Base-by-base conservation (phyloP, 2,329 filamentous ascomycete species). In the Pseudogymnoascus sp. region DNA sequence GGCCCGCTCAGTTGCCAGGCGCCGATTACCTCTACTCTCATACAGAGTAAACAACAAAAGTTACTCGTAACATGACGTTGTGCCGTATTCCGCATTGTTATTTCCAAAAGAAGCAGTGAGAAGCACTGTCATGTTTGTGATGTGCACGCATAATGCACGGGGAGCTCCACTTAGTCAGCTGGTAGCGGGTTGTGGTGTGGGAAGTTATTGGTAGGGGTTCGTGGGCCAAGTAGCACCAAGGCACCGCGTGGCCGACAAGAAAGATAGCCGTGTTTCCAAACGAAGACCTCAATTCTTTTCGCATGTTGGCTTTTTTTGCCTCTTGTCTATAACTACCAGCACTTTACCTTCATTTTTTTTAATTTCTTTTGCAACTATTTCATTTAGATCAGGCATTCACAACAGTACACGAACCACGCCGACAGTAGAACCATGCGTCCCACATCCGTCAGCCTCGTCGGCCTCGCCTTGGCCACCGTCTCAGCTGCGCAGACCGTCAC, bases 391-490 rank as follows among this genome's bases (percentile, higher is more conserved):
- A 53, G 46, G 46, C 46, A 53, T 53, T 53, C 46, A 53, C 25
- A 53, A 31, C n/a, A 5, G n/a, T 18, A 31, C 46, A 18, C 46
- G 25, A 53, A 53, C 46, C 25, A 31, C 46, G 46, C 46, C 46
- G n/a, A 69, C 16, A 63, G 64, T 8, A 66, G 66, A 63, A 66
- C 38, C 11, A 67, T 66, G 66, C 38, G 53, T 63, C 60, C 63
- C 62, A 60, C 63, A 37, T 37, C 61, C 53, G 65, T 63, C 64
- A 62, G 38, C 64, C 59, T 66, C 66, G 63, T 65, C 42, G 46
- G 65, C 66, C 68, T 67, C 42, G 59, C 66, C 63, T 31, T 66
- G 36, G 64, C 68, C 64, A 65, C 62, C 63, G 42, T 66, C 59
- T 60, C 64, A 11, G 43, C 62, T 28, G 68, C 68, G 59, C 66